Conservation (phyloP, 495 filamentous ascomycete species). For the Polyplosphaeria fusca region DNA sequence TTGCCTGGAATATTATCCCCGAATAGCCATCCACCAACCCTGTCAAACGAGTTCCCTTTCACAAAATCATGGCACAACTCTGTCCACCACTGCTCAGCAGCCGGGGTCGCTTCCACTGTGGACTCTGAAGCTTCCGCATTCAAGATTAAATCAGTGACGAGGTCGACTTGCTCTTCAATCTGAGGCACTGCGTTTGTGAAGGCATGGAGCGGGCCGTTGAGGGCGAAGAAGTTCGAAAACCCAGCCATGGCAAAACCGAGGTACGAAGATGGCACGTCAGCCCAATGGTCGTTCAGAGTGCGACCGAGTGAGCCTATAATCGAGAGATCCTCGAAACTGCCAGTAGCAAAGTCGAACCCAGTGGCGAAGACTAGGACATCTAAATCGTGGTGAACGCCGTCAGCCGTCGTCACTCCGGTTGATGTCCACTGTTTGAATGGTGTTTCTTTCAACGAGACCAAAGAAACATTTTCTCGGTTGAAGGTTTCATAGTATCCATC, state of each 20-base stretch:
- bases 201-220: not conserved
- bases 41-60: not conserved
- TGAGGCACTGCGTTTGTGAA: not conserved
- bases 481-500: not conserved
- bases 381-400: not conserved
- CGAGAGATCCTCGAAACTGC: constrained; percentile 36
- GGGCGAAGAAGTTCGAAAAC: not conserved
- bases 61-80: not conserved
- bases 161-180: not conserved
- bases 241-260: not conserved
- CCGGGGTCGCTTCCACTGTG: not conserved
- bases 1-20: not conserved
- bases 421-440: not conserved
- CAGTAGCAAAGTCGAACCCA: constrained; percentile 42
- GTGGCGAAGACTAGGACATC: constrained; percentile 34
- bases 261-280: not conserved
- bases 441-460: not conserved
- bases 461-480: not conserved
- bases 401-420: not conserved
- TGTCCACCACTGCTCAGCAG: not conserved
- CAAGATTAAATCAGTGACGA: not conserved
- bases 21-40: not conserved
- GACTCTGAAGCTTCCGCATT: not conserved
- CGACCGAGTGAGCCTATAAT: constrained; percentile 33
- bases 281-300: constrained; percentile 35